phyloP scores from a whole-genome alignment of 106 monocot species.

The Dioscorea zingiberensis region DNA sequence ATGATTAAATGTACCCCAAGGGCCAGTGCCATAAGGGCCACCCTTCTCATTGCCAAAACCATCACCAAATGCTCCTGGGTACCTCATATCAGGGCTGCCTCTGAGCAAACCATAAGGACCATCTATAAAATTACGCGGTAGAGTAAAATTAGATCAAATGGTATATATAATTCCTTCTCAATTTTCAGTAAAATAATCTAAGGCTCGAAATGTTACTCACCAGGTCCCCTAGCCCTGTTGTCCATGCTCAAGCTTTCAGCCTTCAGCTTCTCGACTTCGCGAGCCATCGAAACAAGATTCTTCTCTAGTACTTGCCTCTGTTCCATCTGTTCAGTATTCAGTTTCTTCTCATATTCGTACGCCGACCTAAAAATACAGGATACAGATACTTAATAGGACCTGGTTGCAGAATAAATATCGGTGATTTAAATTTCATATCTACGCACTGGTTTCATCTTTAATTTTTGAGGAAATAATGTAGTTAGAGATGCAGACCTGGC shows the following conservation, averaged over 20 bases:
- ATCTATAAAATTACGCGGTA: background rate
- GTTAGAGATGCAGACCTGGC: conserved; percentile 20
- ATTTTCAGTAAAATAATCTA: too few relatives aligned
- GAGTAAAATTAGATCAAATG: background rate
- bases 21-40: conserved; percentile 20
- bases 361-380: conserved; percentile 16
- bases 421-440: too few relatives aligned
- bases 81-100: conserved; percentile 11
- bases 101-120: conserved; percentile 16
- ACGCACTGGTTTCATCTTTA: too few relatives aligned
- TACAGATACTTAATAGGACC: too few relatives aligned
- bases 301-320: conserved; percentile 65
- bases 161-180: background rate
- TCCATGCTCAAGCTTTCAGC: conserved; percentile 15
- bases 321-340: conserved; percentile 40
- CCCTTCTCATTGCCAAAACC: conserved; percentile 24
- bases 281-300: conserved; percentile 60
- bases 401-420: too few relatives aligned
- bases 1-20: conserved; percentile 30
- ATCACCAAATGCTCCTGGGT: conserved; percentile 13
- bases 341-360: conserved; percentile 51
- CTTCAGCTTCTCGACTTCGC: conserved; percentile 61
- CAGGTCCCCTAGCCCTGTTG: conserved; percentile 28
- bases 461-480: background rate
- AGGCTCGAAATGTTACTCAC: conserved; percentile 15